Evolutionary conservation across 1,139 yeast genomes (phyloP), one percentile per base, ranked within the genome.

Genomic region (Pichia sp.): DNA sequence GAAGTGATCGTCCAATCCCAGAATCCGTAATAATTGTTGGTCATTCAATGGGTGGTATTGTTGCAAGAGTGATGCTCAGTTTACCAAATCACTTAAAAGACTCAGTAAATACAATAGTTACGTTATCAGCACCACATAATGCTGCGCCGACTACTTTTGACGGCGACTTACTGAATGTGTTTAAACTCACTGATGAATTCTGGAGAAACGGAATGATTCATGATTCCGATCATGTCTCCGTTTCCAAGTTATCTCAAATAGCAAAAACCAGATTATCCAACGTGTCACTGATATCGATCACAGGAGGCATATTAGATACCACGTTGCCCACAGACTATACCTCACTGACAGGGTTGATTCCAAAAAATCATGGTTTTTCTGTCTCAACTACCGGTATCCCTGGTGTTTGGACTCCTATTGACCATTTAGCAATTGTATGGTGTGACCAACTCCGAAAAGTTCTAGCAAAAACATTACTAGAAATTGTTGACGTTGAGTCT

Each of bases 31-130:
- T 90, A 0, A 60, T 94, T 0, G 59, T 94, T 4, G 97, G 88
- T 1, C 99, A 94, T 65, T 92, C 98, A 1, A 90, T 90, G 97
- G 97, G 97, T 35, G 97, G 97, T 3, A 77, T 90, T 23, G 97
- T 90, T 2, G 83, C 95, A 4, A 69, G 97, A 48, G 80, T 85
- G 1, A 77, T 87, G 78, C 69, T 85, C 11, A 80, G 92, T 0
- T 64, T 92, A 47, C 86, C 90, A 1, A 88, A 87, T 57, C 90
- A 87, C 60, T 57, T 69, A 1, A 75, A 75, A 2, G 76, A 73
- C 23, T 82, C 95, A 1, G 77, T 94, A 23, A 87, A 87, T 56
- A 83, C 97, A 0, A 85, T 92, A 16, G 55, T 92, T 27, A 90
- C 98, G 0, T 67, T 94, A 44, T 85, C 97, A 0, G 79, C 97